phyloP scores from a whole-genome alignment of 176 grass and related monocot genomes.

The Elymus sibiricus region DNA sequence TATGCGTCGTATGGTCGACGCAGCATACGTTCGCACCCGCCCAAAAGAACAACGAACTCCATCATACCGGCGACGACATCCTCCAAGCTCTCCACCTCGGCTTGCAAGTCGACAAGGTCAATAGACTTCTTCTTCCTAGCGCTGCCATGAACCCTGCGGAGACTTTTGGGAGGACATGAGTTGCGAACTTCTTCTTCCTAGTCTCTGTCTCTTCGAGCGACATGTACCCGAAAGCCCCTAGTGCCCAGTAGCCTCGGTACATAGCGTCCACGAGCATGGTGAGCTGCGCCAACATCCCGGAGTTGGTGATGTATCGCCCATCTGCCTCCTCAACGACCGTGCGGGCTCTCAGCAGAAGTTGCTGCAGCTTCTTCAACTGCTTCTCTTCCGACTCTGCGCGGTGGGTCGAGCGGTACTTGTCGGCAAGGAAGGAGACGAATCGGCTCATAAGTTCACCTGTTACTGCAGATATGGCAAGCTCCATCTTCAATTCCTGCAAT shows the following conservation, averaged over 20 bases:
- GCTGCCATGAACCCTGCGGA: background rate
- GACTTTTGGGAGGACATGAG: background rate
- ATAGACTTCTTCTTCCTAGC: background rate
- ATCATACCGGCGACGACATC: background rate
- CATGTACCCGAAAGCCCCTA: background rate
- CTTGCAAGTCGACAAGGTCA: background rate
- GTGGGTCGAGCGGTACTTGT: background rate
- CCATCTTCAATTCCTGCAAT: background rate
- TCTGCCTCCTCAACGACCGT: constrained; percentile 3
- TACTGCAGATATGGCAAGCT: background rate
- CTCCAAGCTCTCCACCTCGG: background rate
- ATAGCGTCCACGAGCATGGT: background rate
- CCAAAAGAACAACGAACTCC: background rate
- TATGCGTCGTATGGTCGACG: background rate
- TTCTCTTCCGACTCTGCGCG: background rate
- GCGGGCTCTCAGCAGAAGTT: background rate
- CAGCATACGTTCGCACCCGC: background rate
- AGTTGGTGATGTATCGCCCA: background rate
- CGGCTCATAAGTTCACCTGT: background rate
- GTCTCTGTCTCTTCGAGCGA: background rate
- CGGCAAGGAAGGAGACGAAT: background rate
- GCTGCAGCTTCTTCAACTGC: background rate
- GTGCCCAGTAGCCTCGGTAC: background rate
- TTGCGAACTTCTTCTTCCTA: background rate
- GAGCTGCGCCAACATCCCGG: background rate